These are phyloP conservation scores for Mucor mucedo DNA, from an alignment of 371 early-diverging fungal genomes.

Conservation along the genomic window DNA sequence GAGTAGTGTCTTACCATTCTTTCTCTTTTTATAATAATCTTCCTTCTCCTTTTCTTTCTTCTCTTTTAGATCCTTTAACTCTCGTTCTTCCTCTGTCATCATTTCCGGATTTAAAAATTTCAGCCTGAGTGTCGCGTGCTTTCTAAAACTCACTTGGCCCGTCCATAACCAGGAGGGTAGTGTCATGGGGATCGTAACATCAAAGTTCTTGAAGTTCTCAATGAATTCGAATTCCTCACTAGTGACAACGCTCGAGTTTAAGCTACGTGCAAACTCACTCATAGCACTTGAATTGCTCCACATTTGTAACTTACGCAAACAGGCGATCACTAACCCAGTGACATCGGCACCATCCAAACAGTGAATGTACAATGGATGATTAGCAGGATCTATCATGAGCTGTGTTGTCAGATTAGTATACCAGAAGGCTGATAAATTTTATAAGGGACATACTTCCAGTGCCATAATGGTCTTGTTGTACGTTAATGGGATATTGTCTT, in stretches of 20 bases:
- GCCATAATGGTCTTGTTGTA: constrained; percentile 78
- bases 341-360: constrained; percentile 92
- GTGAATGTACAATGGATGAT: constrained; percentile 86
- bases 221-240: constrained; percentile 92
- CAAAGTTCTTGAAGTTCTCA: constrained; percentile 76
- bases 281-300: constrained; percentile 81
- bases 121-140: constrained; percentile 65
- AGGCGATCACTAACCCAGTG: constrained; percentile 84
- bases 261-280: constrained; percentile 75
- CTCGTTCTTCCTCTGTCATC: constrained; percentile 57
- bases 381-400: constrained; percentile 75
- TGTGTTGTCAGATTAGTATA: neutral
- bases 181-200: constrained; percentile 69
- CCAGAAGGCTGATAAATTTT: neutral
- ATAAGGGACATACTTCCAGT: constrained; percentile 60
- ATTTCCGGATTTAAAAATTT: constrained; percentile 59
- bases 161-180: constrained; percentile 87
- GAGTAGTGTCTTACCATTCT: constrained; percentile 39
- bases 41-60: constrained; percentile 49
- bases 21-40: constrained; percentile 47
- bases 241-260: constrained; percentile 79
- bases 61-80: constrained; percentile 42
- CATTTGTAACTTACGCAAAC: constrained; percentile 88
- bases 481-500: constrained; percentile 85
- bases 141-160: constrained; percentile 61